Evolutionary conservation across 2,329 filamentous ascomycete genomes (phyloP), one percentile per base, ranked within the genome.

Genomic region (Ophiostoma australiae): DNA sequence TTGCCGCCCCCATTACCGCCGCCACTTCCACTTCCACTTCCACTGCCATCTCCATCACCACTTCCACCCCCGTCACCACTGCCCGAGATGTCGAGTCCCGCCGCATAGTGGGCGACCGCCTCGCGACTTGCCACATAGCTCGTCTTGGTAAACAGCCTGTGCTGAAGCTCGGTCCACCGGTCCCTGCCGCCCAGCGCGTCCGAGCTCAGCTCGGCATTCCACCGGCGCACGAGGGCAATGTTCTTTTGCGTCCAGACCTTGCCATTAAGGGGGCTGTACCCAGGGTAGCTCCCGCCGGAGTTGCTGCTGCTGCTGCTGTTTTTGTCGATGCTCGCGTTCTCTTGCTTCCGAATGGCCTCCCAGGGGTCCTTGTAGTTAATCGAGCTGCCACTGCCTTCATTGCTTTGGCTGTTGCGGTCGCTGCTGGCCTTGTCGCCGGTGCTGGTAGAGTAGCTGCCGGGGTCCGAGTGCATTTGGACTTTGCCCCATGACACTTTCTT

Each of bases 311-410:
- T 44, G 23, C 48, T 17, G 35, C 27, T 44, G 23, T 4, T 35
- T 5, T 20, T 10, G 39, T 17, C 23, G 10, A 27, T 33, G 27
- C 23, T 48, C n/a, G 4, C 39, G 2, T 31, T 52, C 33, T 52
- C 61, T 3, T 69, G 33, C 23, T 20, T 44, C 35, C 68, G 37
- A n/a, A 69, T 58, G n/a, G 13, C 15, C 41, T 15, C 20, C 70
- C 70, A 72, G 4, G 68, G 68, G 31, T 72, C 70, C 17, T 72
- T 72, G 48, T 72, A 72, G 5, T 68, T 63, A 15, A 37, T 63
- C 11, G 20, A 13, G 63, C 20, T 41, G 33, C 44, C 39, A 7
- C 37, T n/a, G 48, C 35, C 44, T 44, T 35, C 63, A 44, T 48
- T 48, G 37, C 44, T 72, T 5, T n/a, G n/a, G n/a, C 52, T 58